Evolutionary conservation across 1,284 basidiomycete genomes (phyloP).

Genomic region (Rhodofomes roseus): DNA sequence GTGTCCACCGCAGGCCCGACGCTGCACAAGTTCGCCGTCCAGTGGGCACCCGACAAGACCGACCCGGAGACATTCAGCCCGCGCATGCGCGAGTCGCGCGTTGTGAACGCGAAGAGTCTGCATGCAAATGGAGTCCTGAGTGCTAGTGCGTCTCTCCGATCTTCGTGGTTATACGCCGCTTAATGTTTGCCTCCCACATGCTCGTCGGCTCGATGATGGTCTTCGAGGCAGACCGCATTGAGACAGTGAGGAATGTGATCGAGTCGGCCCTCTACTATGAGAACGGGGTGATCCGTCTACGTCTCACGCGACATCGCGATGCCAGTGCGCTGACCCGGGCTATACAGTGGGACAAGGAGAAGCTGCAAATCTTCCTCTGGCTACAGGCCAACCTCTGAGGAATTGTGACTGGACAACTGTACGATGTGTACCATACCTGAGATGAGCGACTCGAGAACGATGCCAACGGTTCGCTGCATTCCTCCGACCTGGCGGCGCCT

Average conservation of each 20-base stretch:
- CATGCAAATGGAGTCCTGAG: constrained; percentile 23
- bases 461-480: too few relatives aligned
- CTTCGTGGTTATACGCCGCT: neutral
- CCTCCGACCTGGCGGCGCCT: too few relatives aligned
- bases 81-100: constrained; percentile 30
- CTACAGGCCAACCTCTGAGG: constrained; percentile 11
- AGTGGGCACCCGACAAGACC: constrained; percentile 36
- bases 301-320: constrained; percentile 7
- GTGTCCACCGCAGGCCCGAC: constrained; percentile 1
- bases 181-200: constrained; percentile 15
- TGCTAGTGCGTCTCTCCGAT: constrained; percentile 16
- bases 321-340: neutral
- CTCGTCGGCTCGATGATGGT: constrained; percentile 27
- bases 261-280: constrained; percentile 29
- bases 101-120: constrained; percentile 23
- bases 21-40: constrained; percentile 32
- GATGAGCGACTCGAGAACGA: too few relatives aligned
- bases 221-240: constrained; percentile 23
- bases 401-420: neutral
- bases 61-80: constrained; percentile 31
- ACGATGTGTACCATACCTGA: neutral
- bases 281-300: constrained; percentile 27
- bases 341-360: constrained; percentile 23
- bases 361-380: constrained; percentile 18
- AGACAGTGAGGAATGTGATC: constrained; percentile 18